These are phyloP conservation scores for Chlamydomonas sp. DNA, from an alignment of 139 green algal species.

Conservation along the genomic window DNA sequence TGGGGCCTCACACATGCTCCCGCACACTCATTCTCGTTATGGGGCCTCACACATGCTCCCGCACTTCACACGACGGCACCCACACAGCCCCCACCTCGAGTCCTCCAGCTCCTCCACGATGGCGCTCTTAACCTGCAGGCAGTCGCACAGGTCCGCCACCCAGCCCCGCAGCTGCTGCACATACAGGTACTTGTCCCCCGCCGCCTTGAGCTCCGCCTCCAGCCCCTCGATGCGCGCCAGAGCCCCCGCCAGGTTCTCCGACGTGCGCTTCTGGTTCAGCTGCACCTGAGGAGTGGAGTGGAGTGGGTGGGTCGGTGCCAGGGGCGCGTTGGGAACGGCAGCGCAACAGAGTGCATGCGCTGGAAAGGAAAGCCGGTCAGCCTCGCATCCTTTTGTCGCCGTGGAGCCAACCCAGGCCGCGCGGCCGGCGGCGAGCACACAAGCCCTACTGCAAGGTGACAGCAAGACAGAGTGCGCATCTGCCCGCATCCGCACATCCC, in stretches of 20 bases:
- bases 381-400: too few relatives aligned
- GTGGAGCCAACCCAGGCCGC: too few relatives aligned
- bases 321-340: too few relatives aligned
- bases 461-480: too few relatives aligned
- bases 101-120: conserved; percentile 93
- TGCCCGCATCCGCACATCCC: background rate
- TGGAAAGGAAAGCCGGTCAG: too few relatives aligned
- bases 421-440: too few relatives aligned
- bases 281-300: conserved; percentile 3
- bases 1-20: background rate
- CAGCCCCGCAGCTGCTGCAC: conserved; percentile 83
- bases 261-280: conserved; percentile 8
- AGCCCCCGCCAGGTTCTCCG: conserved; percentile 33
- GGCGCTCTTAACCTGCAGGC: conserved; percentile 82
- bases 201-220: conserved; percentile 39
- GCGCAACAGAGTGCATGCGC: too few relatives aligned
- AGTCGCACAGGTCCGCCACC: conserved; percentile 87
- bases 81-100: conserved; percentile 16
- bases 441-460: too few relatives aligned
- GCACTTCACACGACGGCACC: too few relatives aligned
- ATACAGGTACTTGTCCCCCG: conserved; percentile 66
- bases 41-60: conserved; percentile 19
- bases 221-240: conserved; percentile 47
- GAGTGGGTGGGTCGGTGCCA: too few relatives aligned
- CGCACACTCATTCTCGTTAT: background rate